phyloP scores from a whole-genome alignment of 257 asterid species.

The Solanum megistacrolobum region DNA sequence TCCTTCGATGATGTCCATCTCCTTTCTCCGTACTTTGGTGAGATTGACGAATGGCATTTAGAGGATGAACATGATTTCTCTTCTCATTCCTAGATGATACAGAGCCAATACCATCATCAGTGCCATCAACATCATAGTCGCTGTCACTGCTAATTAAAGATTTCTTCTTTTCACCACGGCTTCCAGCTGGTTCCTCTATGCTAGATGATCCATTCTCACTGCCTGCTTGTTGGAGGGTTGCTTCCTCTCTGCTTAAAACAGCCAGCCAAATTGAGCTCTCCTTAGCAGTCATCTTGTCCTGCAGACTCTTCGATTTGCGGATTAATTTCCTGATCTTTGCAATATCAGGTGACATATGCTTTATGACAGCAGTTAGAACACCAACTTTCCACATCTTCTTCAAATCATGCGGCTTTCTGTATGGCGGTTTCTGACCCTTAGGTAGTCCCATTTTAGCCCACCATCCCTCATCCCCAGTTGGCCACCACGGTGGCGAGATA shows the following conservation, averaged over 20 bases:
- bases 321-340: slow-evolving; percentile 58
- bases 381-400: slow-evolving; percentile 73
- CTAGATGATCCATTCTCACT: slow-evolving; percentile 72
- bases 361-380: slow-evolving; percentile 60
- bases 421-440: slow-evolving; percentile 43
- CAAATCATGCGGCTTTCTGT: slow-evolving; percentile 64
- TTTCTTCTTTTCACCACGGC: slow-evolving; percentile 41
- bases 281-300: slow-evolving; percentile 91
- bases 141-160: slow-evolving; percentile 50
- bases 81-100: slow-evolving; percentile 49
- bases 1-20: slow-evolving; percentile 19
- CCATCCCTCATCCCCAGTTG: slow-evolving; percentile 66
- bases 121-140: slow-evolving; percentile 64
- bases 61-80: slow-evolving; percentile 21
- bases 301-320: slow-evolving; percentile 68
- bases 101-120: slow-evolving; percentile 39
- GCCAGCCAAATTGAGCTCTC: slow-evolving; percentile 79
- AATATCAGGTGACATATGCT: slow-evolving; percentile 81
- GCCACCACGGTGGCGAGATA: slow-evolving; percentile 71
- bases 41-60: slow-evolving; percentile 7
- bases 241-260: slow-evolving; percentile 67
- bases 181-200: slow-evolving; percentile 41
- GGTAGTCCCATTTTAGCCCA: slow-evolving; percentile 41
- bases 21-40: slow-evolving; percentile 20
- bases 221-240: slow-evolving; percentile 38